Percentiles rank a stretch among this genome's conserved stretches.
Evolutionary conservation across 2,329 filamentous ascomycete species (phyloP).

Genomic region (Zasmidium angulare): DNA sequence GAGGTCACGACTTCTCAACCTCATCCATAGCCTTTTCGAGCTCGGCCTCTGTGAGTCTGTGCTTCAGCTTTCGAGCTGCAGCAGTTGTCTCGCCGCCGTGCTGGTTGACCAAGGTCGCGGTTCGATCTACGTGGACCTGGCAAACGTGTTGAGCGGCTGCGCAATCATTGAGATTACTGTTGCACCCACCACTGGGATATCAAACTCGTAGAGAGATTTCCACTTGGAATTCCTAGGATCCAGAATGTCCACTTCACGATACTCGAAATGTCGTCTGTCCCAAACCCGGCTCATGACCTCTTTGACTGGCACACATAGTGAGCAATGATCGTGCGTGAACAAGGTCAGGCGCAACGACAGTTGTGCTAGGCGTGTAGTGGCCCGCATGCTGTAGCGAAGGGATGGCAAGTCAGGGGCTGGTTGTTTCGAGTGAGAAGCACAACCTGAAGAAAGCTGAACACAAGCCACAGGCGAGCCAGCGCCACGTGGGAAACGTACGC

Average conservation of each 20-base stretch:
- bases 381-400: constrained; percentile 6
- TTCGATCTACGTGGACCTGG: constrained; percentile 64
- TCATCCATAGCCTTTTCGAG: constrained; percentile 69
- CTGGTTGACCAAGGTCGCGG: constrained; percentile 48
- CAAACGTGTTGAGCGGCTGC: background rate
- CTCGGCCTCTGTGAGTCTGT: constrained; percentile 68
- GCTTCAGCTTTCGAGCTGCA: constrained; percentile 72
- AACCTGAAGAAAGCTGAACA: background rate
- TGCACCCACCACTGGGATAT: constrained; percentile 68
- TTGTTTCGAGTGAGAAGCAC: background rate
- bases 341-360: constrained; percentile 56
- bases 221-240: constrained; percentile 62
- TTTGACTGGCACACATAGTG: constrained; percentile 68
- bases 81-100: constrained; percentile 55
- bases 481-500: background rate
- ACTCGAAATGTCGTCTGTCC: constrained; percentile 66
- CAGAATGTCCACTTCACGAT: constrained; percentile 69
- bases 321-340: constrained; percentile 71
- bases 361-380: constrained; percentile 17
- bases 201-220: constrained; percentile 75
- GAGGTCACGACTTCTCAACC: constrained; percentile 34
- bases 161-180: background rate
- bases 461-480: background rate
- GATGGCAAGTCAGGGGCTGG: background rate
- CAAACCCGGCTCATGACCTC: constrained; percentile 67